phyloP scores from a whole-genome alignment of 1,284 basidiomycete genomes.

The Xerocomus minutiporus region DNA sequence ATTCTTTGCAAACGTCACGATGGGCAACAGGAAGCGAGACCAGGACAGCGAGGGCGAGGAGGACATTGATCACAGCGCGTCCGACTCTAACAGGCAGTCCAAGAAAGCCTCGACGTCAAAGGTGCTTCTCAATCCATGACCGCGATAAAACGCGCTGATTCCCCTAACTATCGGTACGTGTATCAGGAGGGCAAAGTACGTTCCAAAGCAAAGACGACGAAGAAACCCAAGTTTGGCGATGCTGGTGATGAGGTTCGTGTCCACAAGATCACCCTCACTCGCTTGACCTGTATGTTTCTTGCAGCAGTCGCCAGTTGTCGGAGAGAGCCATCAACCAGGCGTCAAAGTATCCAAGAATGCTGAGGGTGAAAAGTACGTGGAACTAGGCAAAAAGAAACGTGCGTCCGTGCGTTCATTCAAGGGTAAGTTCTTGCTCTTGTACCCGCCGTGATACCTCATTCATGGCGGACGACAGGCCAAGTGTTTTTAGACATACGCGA shows the following conservation, averaged over 20 bases:
- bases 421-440: conserved; percentile 32
- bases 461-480: conserved; percentile 35
- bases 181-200: conserved; percentile 10
- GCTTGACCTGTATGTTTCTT: conserved; percentile 18
- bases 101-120: conserved; percentile 15
- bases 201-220: conserved; percentile 22
- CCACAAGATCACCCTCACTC: not conserved
- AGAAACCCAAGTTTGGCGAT: conserved; percentile 28
- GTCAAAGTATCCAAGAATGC: conserved; percentile 26
- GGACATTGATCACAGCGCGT: conserved; percentile 9
- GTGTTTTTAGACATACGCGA: conserved; percentile 74
- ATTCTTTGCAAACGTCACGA: not conserved
- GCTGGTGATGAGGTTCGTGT: conserved; percentile 11
- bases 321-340: not conserved
- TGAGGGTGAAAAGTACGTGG: conserved; percentile 61
- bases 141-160: conserved; percentile 1
- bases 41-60: conserved; percentile 29
- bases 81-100: conserved; percentile 10
- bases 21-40: conserved; percentile 32
- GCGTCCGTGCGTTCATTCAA: conserved; percentile 71
- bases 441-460: not conserved
- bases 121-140: conserved; percentile 5
- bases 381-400: conserved; percentile 68
- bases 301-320: conserved; percentile 10
- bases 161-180: not conserved